Percentiles rank a stretch among this genome's conserved stretches.
Evolutionary conservation across 179 eudicot species (phyloP).

Genomic region (Carnegiea gigantea): DNA sequence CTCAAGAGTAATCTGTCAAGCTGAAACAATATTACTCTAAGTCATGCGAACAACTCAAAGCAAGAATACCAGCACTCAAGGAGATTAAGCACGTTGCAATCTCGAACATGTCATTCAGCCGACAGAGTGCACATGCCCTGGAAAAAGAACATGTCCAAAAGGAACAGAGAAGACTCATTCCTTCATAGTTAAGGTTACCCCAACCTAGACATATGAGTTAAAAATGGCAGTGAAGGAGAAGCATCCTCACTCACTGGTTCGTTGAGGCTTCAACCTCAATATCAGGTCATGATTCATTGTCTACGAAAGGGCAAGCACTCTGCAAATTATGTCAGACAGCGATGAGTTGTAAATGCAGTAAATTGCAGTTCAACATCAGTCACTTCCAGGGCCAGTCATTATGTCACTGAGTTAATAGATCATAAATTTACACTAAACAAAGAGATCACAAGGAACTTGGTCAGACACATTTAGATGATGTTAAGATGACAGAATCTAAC

Average conservation of each 20-base stretch:
- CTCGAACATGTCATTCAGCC: slow-evolving; percentile 19
- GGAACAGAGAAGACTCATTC: neutral
- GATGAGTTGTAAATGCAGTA: slow-evolving; percentile 22
- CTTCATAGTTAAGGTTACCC: neutral
- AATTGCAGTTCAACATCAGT: slow-evolving; percentile 9
- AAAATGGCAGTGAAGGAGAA: slow-evolving; percentile 22
- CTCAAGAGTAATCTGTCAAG: neutral
- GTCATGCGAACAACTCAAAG: neutral
- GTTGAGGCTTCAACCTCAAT: slow-evolving; percentile 42
- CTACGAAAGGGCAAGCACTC: slow-evolving; percentile 24
- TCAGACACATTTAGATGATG: slow-evolving; percentile 1
- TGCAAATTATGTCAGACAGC: slow-evolving; percentile 36
- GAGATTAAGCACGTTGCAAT: neutral
- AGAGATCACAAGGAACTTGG: neutral
- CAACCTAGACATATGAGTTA: neutral
- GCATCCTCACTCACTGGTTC: slow-evolving; percentile 31
- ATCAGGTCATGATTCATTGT: slow-evolving; percentile 37
- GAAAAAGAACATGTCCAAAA: slow-evolving; percentile 13
- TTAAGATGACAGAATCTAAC: slow-evolving; percentile 21
- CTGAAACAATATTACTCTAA: neutral
- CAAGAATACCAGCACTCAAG: neutral
- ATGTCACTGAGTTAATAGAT: neutral
- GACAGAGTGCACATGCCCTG: slow-evolving; percentile 13
- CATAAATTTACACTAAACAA: neutral
- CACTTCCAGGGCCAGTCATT: slow-evolving; percentile 22